phyloP scores from a whole-genome alignment of 2,329 filamentous ascomycete species.

The Calonectria naviculata region DNA sequence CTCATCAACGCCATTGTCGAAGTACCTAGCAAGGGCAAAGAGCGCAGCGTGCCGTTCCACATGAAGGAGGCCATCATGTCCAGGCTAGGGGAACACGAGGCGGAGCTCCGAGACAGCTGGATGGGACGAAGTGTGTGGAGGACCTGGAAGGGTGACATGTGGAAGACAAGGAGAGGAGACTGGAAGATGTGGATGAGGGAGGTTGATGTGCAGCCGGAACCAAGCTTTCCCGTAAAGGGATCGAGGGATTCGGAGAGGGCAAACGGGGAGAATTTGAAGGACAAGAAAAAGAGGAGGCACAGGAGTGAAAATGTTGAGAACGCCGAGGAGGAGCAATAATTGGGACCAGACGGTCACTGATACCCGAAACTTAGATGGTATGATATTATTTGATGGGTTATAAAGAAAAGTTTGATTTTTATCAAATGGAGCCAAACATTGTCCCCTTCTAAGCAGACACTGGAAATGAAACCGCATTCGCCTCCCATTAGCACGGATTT shows the following conservation, averaged over 20 bases:
- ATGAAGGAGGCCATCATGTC: conserved; percentile 67
- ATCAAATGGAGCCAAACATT: neutral
- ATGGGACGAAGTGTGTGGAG: conserved; percentile 68
- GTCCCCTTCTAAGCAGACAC: too few species aligned
- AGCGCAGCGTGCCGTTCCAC: conserved; percentile 65
- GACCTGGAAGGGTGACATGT: conserved; percentile 68
- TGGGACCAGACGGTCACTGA: neutral
- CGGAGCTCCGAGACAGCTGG: conserved; percentile 62
- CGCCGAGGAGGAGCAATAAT: conserved; percentile 14
- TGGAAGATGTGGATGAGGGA: conserved; percentile 70
- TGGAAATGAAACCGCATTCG: neutral
- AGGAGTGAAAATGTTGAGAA: conserved; percentile 23
- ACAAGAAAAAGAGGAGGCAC: conserved; percentile 26
- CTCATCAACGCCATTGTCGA: conserved; percentile 61
- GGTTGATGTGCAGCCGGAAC: conserved; percentile 42
- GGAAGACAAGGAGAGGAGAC: conserved; percentile 62
- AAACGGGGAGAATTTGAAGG: conserved; percentile 8
- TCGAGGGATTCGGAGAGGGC: conserved; percentile 23
- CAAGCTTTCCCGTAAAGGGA: conserved; percentile 28
- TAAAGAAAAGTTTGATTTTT: conserved; percentile 1
- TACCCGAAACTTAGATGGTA: conserved; percentile 7
- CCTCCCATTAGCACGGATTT: neutral
- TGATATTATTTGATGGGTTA: neutral
- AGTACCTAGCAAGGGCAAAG: conserved; percentile 61
- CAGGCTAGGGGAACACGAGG: conserved; percentile 59